These are phyloP conservation scores for Alternaria solani DNA, from an alignment of 2,329 filamentous ascomycete species.

Conservation along the genomic window DNA sequence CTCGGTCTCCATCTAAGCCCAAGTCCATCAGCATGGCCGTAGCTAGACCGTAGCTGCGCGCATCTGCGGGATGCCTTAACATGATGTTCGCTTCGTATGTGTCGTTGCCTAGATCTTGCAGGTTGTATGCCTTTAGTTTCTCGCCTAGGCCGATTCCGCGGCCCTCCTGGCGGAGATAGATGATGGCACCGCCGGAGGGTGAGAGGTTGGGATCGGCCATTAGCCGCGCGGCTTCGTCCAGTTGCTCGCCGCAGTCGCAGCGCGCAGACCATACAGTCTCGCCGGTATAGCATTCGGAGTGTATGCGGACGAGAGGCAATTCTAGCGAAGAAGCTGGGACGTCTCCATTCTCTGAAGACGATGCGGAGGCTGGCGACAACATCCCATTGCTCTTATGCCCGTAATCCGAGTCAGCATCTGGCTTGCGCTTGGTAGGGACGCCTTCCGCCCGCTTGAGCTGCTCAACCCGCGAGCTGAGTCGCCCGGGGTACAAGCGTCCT, in stretches of 20 bases:
- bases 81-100: conserved; percentile 96
- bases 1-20: conserved; percentile 71
- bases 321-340: conserved; percentile 40
- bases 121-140: conserved; percentile 97
- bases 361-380: conserved; percentile 28
- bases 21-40: conserved; percentile 93
- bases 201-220: conserved; percentile 76
- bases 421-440: conserved; percentile 30
- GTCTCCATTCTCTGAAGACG: conserved; percentile 42
- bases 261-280: conserved; percentile 98
- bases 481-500: conserved; percentile 84
- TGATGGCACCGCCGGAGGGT: conserved; percentile 81
- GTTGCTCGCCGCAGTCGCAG: conserved; percentile 96
- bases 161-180: conserved; percentile 95
- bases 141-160: conserved; percentile 93
- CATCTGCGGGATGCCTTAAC: conserved; percentile 90
- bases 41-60: conserved; percentile 92
- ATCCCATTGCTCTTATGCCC: conserved; percentile 19
- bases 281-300: conserved; percentile 97
- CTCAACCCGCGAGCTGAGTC: conserved; percentile 76
- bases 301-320: conserved; percentile 87
- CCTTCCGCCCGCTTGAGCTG: conserved; percentile 53
- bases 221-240: conserved; percentile 92
- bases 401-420: conserved; percentile 13
- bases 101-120: conserved; percentile 96